Evolutionary conservation across 257 asterid species (phyloP).

Genomic region (Solanum tarapatanum): DNA sequence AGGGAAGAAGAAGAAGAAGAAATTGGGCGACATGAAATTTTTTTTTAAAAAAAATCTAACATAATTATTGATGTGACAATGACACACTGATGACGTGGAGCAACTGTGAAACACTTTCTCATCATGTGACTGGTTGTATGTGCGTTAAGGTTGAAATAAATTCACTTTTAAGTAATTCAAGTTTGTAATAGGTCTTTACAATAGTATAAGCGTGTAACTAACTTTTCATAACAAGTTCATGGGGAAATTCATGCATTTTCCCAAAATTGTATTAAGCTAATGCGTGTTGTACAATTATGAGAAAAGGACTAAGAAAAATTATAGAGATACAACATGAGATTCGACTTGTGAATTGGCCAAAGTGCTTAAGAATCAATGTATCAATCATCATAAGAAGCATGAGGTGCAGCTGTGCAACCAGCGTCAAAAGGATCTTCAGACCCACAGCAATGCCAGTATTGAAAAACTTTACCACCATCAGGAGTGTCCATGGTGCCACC

Average conservation of each 20-base stretch:
- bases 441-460: slow-evolving; percentile 99
- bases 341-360: background rate
- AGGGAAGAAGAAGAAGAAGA: too few relatives aligned
- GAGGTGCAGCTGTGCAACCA: slow-evolving; percentile 92
- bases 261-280: background rate
- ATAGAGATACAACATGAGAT: background rate
- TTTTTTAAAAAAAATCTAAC: too few relatives aligned
- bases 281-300: background rate
- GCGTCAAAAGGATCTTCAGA: slow-evolving; percentile 79
- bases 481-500: slow-evolving; percentile 94
- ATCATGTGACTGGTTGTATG: too few relatives aligned
- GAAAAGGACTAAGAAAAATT: background rate
- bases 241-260: background rate
- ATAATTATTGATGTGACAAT: too few relatives aligned
- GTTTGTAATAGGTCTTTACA: too few relatives aligned
- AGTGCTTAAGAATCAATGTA: background rate
- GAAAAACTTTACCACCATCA: slow-evolving; percentile 57
- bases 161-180: too few relatives aligned
- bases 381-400: slow-evolving; percentile 80
- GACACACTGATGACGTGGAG: too few relatives aligned
- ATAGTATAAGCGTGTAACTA: too few relatives aligned
- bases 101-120: too few relatives aligned
- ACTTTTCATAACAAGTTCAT: too few relatives aligned
- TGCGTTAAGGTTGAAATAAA: too few relatives aligned
- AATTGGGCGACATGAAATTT: too few relatives aligned